These are phyloP conservation scores for Anisodus tanguticus DNA, from an alignment of 257 asterid species.

Conservation along the genomic window DNA sequence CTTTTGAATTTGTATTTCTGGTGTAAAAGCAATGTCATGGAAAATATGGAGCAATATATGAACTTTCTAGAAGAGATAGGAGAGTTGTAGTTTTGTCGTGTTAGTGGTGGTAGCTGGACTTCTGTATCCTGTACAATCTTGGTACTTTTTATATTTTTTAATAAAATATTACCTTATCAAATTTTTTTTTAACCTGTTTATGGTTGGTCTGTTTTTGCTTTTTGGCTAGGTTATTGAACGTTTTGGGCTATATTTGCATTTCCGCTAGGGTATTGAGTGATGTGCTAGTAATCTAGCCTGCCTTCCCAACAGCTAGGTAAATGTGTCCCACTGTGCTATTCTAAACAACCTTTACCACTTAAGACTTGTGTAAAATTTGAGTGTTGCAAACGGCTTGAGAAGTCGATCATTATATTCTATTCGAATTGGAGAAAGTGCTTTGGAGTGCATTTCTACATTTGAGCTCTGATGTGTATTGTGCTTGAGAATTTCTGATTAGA, in stretches of 20 bases:
- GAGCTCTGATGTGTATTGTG: not conserved
- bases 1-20: too few species aligned
- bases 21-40: too few species aligned
- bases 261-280: not conserved
- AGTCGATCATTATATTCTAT: not conserved
- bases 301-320: constrained; percentile 24
- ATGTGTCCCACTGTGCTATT: constrained; percentile 9
- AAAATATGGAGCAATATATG: too few species aligned
- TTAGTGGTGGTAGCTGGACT: too few species aligned
- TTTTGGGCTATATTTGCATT: not conserved
- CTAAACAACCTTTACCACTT: constrained; percentile 18
- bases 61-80: too few species aligned
- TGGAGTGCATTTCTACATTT: constrained; percentile 13
- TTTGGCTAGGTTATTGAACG: not conserved
- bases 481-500: not conserved
- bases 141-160: too few species aligned
- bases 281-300: constrained; percentile 17
- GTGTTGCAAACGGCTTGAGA: constrained; percentile 17
- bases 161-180: too few species aligned
- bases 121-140: too few species aligned
- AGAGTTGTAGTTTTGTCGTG: too few species aligned
- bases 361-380: not conserved
- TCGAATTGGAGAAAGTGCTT: constrained; percentile 11
- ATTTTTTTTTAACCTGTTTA: not conserved
- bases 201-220: not conserved